These are phyloP conservation scores for Cordyceps tenuipes DNA, from an alignment of 2,329 filamentous ascomycete genomes.

Conservation along the genomic window DNA sequence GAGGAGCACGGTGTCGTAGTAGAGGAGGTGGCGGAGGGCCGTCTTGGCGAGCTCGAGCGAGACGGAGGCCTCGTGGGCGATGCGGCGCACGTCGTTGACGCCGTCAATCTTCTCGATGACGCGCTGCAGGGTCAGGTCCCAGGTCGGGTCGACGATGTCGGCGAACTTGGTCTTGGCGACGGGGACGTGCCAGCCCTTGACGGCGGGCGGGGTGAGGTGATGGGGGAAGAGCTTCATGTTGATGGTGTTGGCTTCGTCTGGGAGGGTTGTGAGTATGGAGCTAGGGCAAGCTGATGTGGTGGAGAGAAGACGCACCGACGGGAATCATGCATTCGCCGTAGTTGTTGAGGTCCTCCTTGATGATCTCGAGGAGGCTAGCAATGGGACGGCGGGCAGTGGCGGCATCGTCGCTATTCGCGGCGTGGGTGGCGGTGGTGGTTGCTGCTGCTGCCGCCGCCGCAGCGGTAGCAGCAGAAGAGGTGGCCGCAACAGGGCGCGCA, in stretches of 20 bases:
- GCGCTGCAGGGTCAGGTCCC: slow-evolving; percentile 69
- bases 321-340: slow-evolving; percentile 99
- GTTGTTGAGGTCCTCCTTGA: slow-evolving; percentile 84
- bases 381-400: slow-evolving; percentile 53
- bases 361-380: slow-evolving; percentile 73
- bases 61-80: slow-evolving; percentile 76
- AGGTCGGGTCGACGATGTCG: slow-evolving; percentile 57
- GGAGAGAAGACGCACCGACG: slow-evolving; percentile 53
- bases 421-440: slow-evolving; percentile 28
- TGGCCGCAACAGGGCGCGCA: slow-evolving; percentile 26
- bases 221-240: slow-evolving; percentile 94
- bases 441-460: slow-evolving; percentile 29
- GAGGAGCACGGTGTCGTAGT: slow-evolving; percentile 84
- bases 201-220: slow-evolving; percentile 64
- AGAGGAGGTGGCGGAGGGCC: slow-evolving; percentile 80
- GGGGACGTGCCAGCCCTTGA: slow-evolving; percentile 86
- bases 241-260: slow-evolving; percentile 86
- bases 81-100: slow-evolving; percentile 78
- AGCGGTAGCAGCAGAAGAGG: slow-evolving; percentile 20
- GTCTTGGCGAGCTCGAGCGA: slow-evolving; percentile 79
- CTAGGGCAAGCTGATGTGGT: too few relatives aligned
- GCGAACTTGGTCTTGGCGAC: slow-evolving; percentile 60
- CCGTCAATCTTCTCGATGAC: slow-evolving; percentile 85
- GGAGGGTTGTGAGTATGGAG: background rate
- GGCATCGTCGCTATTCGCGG: slow-evolving; percentile 25